These are phyloP conservation scores for Scheffersomyces parashehatae DNA, from an alignment of 1,139 yeast species.

Conservation along the genomic window DNA sequence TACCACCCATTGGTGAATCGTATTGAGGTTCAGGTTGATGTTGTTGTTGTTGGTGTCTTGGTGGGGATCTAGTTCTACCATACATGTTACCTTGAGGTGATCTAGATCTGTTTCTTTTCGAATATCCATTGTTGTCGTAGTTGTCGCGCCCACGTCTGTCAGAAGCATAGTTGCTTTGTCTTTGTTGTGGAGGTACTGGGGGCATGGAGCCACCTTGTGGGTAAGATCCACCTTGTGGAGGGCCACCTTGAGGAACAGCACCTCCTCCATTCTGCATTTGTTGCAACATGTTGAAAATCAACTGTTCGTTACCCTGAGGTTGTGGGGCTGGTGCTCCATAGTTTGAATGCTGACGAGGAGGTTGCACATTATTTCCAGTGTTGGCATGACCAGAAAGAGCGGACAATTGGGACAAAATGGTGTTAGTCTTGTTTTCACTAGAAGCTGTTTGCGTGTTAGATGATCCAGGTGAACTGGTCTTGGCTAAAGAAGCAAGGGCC, in stretches of 20 bases:
- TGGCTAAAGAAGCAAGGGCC: constrained; percentile 62
- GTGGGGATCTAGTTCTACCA: constrained; percentile 33
- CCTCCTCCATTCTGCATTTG: constrained; percentile 35
- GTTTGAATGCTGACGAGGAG: constrained; percentile 10
- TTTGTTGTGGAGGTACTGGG: constrained; percentile 11
- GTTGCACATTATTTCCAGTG: constrained; percentile 15
- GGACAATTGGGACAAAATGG: constrained; percentile 46
- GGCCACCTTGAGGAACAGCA: constrained; percentile 5
- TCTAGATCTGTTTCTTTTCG: constrained; percentile 57
- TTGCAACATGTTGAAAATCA: constrained; percentile 45
- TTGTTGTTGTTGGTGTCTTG: constrained; percentile 17
- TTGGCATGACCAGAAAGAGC: constrained; percentile 36
- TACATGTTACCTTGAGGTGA: constrained; percentile 48
- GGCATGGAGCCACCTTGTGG: constrained; percentile 10
- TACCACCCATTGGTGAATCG: constrained; percentile 33
- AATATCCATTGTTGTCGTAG: constrained; percentile 27
- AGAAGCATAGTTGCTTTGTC: constrained; percentile 19
- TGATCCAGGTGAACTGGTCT: constrained; percentile 25
- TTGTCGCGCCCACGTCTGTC: constrained; percentile 39
- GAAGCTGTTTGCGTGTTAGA: constrained; percentile 18
- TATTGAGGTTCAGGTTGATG: constrained; percentile 4
- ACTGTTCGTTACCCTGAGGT: constrained; percentile 27
- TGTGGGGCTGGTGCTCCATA: constrained; percentile 15
- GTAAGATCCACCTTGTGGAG: constrained; percentile 6
- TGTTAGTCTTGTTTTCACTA: constrained; percentile 30